Evolutionary conservation across 768 basidiomycete species (phyloP).

Genomic region (Lyophyllum shimeji): DNA sequence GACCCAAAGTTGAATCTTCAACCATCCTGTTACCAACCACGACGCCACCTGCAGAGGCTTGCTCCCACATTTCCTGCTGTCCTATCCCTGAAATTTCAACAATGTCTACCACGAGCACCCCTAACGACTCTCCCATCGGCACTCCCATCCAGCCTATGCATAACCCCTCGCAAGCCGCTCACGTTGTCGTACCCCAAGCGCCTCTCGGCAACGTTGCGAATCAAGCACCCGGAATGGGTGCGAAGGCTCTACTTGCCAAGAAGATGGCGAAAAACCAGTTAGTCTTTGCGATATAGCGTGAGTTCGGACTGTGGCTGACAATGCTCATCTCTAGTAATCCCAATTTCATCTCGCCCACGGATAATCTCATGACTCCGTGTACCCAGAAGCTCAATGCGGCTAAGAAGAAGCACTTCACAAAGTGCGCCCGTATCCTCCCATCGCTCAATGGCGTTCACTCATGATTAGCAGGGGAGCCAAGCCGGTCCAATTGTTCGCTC

Average conservation of each 20-base stretch:
- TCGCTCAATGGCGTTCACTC: constrained; percentile 6
- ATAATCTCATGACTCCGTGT: constrained; percentile 91
- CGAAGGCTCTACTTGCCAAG: constrained; percentile 91
- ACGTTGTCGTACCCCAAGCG: constrained; percentile 75
- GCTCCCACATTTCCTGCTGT: not conserved
- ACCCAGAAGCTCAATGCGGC: constrained; percentile 90
- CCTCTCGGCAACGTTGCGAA: constrained; percentile 69
- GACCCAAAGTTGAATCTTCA: constrained; percentile 5
- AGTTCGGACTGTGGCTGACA: constrained; percentile 13
- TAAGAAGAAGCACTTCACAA: constrained; percentile 91
- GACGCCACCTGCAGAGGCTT: not conserved
- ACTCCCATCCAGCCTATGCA: constrained; percentile 80
- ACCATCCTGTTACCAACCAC: not conserved
- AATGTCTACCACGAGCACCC: constrained; percentile 60
- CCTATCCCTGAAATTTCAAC: not conserved
- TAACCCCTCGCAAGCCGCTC: constrained; percentile 79
- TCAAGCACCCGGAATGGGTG: constrained; percentile 73
- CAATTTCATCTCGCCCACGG: constrained; percentile 88
- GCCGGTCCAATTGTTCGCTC: constrained; percentile 61
- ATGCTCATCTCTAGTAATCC: constrained; percentile 67
- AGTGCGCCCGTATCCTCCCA: constrained; percentile 50
- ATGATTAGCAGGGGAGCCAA: constrained; percentile 49
- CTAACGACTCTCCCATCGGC: constrained; percentile 63
- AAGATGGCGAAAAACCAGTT: constrained; percentile 88
- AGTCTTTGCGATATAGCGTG: constrained; percentile 28